phyloP scores from a whole-genome alignment of 768 basidiomycete genomes.

The Collybiopsis luxurians region DNA sequence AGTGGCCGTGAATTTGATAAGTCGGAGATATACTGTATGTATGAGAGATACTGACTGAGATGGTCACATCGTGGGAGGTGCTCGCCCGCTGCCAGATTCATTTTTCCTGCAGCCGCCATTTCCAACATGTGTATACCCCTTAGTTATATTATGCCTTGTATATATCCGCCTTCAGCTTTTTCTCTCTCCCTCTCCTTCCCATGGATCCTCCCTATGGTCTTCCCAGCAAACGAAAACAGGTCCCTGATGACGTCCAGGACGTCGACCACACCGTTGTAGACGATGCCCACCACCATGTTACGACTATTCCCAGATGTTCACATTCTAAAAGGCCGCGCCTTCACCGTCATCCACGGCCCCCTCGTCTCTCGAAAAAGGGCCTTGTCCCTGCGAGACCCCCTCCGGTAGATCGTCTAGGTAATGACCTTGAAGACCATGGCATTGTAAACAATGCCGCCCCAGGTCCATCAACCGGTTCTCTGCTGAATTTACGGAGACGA shows the following conservation, averaged over 20 bases:
- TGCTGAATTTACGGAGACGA: slow-evolving; percentile 29
- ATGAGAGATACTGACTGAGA: not conserved
- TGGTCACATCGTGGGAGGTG: not conserved
- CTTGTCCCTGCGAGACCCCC: slow-evolving; percentile 23
- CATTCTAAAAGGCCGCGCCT: slow-evolving; percentile 3
- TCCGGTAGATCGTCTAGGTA: slow-evolving; percentile 30
- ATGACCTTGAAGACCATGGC: slow-evolving; percentile 46
- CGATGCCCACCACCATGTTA: slow-evolving; percentile 19
- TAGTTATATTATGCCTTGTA: slow-evolving; percentile 26
- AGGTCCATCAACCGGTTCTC: slow-evolving; percentile 44
- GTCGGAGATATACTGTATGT: not conserved
- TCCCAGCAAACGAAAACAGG: slow-evolving; percentile 66
- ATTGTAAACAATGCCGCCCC: slow-evolving; percentile 39
- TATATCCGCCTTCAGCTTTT: slow-evolving; percentile 12
- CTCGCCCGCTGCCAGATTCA: not conserved
- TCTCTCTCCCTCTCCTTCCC: slow-evolving; percentile 17
- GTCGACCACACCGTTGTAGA: slow-evolving; percentile 32
- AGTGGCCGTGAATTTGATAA: not conserved
- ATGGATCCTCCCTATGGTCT: slow-evolving; percentile 63
- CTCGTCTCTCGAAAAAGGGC: slow-evolving; percentile 11
- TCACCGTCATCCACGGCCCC: slow-evolving; percentile 16
- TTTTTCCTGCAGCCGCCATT: not conserved
- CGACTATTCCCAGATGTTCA: slow-evolving; percentile 2
- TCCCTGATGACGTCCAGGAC: slow-evolving; percentile 43
- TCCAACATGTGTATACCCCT: slow-evolving; percentile 21